Base-by-base conservation (phyloP, 768 basidiomycete genomes). In the Hypholoma fasciculare region DNA sequence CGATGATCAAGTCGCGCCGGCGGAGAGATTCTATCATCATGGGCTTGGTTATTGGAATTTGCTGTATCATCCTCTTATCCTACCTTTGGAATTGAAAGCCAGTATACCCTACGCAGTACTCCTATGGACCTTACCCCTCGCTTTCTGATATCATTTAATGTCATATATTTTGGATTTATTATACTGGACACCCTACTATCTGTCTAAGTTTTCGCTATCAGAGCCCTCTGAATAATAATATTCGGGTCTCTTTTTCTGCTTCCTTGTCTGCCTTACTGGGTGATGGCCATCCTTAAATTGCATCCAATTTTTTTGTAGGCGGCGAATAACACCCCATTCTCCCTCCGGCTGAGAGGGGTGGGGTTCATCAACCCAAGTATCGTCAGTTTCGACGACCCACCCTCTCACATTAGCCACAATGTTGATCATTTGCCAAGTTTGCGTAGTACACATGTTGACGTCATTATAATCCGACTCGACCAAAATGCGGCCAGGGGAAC, bases 1-100 rank as follows among this genome's bases (percentile, higher is more conserved):
- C 82, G 1, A 95, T 98, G 92, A 98, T 99, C 71, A 92, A 92
- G 70, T 87, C 92, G 13, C 83, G 96, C 46, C 83, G 96, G 65
- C 80, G 96, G 59, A 78, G 95, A 67, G 97, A 99, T 72, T 84
- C 92, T 2, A 81, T 98, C 61, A 93, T 98, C 63, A 72, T 98
- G 71, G 96, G 94, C 8, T 75, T 86, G 56, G 77, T 97, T n/a
- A 89, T 96, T 65, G 95, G 91, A n/a, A 69, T 91, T 23, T 94
- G 94, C 71, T 77, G 87, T 42, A 76, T 99, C 40, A 65, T 81
- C 39, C 68, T 82, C 19, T 58, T 84, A 44, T 76, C 77, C 16
- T 82, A 81, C 64, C 59, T 82, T 53, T 82, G 81, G 79, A 72
- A 73, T 62, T 77, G 67, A 71, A 47, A 7, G 14, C 14, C 26